phyloP scores from a whole-genome alignment of 345 rosid genomes.

The Lenwebbia sp. region DNA sequence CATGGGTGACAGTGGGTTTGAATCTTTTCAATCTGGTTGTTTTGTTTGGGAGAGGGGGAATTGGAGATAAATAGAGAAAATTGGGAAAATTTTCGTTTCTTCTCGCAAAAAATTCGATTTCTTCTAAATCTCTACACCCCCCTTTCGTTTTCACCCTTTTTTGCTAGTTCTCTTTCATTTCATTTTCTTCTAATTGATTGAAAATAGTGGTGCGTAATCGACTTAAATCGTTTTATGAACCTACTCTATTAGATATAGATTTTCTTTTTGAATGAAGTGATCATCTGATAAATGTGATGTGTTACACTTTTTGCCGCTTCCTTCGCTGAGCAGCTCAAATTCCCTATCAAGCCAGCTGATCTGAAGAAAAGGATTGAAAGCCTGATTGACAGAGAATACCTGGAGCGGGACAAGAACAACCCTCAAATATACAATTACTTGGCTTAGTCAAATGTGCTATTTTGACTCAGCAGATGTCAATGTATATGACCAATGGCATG shows the following conservation, averaged over 20 bases:
- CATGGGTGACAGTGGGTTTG: neutral
- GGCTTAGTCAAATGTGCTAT: slow-evolving; percentile 25
- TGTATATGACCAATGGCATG: neutral
- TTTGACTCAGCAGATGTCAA: neutral
- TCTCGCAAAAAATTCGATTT: neutral
- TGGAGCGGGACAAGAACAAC: slow-evolving; percentile 97
- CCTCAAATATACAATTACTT: slow-evolving; percentile 96
- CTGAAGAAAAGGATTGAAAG: slow-evolving; percentile 97
- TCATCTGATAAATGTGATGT: neutral
- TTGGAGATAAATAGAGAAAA: neutral
- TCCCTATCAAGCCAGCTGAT: slow-evolving; percentile 92
- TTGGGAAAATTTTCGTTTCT: neutral
- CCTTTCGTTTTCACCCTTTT: neutral
- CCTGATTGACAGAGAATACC: slow-evolving; percentile 90
- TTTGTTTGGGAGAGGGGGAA: neutral
- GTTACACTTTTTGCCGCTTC: neutral
- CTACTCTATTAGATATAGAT: neutral
- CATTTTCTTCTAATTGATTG: neutral
- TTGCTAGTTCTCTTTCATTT: neutral
- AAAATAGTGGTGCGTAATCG: neutral
- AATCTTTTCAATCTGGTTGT: neutral
- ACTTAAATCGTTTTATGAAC: neutral
- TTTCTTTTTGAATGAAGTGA: neutral
- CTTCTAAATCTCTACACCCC: neutral
- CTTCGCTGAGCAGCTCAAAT: slow-evolving; percentile 64